These are phyloP conservation scores for Pachyrhizus erosus DNA, from an alignment of 306 rosid species.

Conservation along the genomic window DNA sequence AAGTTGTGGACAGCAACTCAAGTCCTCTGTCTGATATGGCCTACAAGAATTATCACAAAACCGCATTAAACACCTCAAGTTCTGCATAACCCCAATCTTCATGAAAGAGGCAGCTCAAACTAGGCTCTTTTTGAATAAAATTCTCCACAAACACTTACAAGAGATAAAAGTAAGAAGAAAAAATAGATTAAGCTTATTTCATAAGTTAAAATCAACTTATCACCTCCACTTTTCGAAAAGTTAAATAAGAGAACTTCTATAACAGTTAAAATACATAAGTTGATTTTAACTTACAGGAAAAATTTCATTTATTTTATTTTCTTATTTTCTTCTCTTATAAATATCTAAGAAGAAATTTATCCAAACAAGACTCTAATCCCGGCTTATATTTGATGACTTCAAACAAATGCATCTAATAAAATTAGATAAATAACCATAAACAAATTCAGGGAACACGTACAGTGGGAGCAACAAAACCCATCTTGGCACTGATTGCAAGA, in stretches of 20 bases:
- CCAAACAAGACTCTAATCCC: neutral
- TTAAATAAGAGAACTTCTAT: no score
- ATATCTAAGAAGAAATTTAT: no score
- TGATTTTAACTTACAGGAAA: no score
- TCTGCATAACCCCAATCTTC: conserved; percentile 25
- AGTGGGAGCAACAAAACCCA: conserved; percentile 67
- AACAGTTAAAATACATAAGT: no score
- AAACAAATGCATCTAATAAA: conserved; percentile 15
- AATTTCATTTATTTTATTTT: no score
- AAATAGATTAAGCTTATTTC: no score
- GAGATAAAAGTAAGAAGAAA: no score
- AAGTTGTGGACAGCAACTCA: conserved; percentile 83
- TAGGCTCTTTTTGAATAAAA: no score
- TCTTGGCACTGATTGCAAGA: conserved; percentile 65
- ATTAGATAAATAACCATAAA: neutral
- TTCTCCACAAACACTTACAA: no score
- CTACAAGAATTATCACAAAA: conserved; percentile 43
- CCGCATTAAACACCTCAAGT: neutral
- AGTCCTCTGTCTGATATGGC: conserved; percentile 82
- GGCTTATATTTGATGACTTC: neutral
- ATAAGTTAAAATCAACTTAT: no score
- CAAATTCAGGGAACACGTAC: conserved; percentile 59
- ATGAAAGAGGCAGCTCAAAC: neutral
- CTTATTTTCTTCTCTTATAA: no score
- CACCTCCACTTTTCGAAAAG: no score